These are phyloP conservation scores for Terana coerulea DNA, from an alignment of 768 basidiomycete genomes.

Conservation along the genomic window DNA sequence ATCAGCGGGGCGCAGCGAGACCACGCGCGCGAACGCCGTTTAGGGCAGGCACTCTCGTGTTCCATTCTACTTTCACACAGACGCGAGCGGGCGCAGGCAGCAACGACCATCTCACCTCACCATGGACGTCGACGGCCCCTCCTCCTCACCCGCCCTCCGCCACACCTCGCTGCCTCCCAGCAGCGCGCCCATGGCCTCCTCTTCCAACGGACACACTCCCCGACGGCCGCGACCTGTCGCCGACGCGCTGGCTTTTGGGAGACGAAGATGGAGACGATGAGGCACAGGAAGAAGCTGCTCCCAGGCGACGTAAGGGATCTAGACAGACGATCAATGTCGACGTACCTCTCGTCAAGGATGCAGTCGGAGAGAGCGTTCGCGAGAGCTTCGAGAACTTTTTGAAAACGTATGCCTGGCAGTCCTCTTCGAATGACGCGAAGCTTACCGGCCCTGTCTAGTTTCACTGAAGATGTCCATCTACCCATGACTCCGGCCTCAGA, in stretches of 20 bases:
- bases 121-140: constrained; percentile 53
- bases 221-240: constrained; percentile 23
- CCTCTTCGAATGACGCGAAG: neutral
- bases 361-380: constrained; percentile 92
- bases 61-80: constrained; percentile 20
- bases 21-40: constrained; percentile 24
- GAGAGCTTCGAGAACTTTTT: constrained; percentile 91
- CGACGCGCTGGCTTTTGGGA: constrained; percentile 30
- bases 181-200: constrained; percentile 38
- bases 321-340: constrained; percentile 47
- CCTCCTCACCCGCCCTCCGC: constrained; percentile 54
- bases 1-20: too few relatives aligned
- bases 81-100: constrained; percentile 13
- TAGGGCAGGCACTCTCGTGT: constrained; percentile 46
- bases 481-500: constrained; percentile 80
- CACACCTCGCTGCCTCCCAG: constrained; percentile 52
- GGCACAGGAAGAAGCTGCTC: constrained; percentile 32
- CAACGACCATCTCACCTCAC: constrained; percentile 13
- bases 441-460: constrained; percentile 44
- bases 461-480: constrained; percentile 75
- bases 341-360: constrained; percentile 86
- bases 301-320: constrained; percentile 39
- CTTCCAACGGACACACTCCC: constrained; percentile 27
- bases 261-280: constrained; percentile 44
- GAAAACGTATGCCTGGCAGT: constrained; percentile 62